A percentile compares a stretch with the other conserved stretches of the same genome.
Conservation (phyloP, 768 basidiomycete genomes). For the Leccinum boreale region DNA sequence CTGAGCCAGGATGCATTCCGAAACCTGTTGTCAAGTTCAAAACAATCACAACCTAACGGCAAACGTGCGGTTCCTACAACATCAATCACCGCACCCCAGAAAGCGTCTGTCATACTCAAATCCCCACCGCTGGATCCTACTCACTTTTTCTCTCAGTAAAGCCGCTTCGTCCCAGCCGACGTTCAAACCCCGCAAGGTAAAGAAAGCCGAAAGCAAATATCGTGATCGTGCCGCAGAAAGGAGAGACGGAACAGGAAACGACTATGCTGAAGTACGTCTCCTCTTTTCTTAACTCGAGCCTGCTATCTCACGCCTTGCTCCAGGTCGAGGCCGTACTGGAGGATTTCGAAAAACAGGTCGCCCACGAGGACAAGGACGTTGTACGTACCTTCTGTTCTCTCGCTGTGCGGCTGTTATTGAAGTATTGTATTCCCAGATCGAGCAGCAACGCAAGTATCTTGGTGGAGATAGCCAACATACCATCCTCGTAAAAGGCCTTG, state of each 20-base stretch:
- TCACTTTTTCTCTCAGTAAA: constrained; percentile 36
- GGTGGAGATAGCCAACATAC: constrained; percentile 86
- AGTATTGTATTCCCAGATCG: constrained; percentile 46
- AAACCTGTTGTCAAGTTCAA: constrained; percentile 41
- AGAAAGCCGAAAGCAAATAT: constrained; percentile 57
- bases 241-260: constrained; percentile 60
- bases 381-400: constrained; percentile 37
- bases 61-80: constrained; percentile 4
- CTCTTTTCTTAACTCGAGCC: background rate
- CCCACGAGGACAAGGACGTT: constrained; percentile 54
- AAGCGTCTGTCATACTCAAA: constrained; percentile 12
- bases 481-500: constrained; percentile 86
- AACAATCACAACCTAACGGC: constrained; percentile 15
- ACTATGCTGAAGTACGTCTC: constrained; percentile 63
- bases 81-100: constrained; percentile 6
- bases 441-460: constrained; percentile 70
- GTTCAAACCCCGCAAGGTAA: constrained; percentile 82
- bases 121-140: background rate
- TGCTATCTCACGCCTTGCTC: background rate
- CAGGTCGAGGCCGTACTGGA: constrained; percentile 80
- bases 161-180: constrained; percentile 52
- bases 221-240: constrained; percentile 77
- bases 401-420: background rate
- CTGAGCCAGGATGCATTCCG: constrained; percentile 56
- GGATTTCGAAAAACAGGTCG: constrained; percentile 70